Evolutionary conservation across 768 basidiomycete species (phyloP), one percentile per base, ranked within the genome.

Genomic region (Tulasnella sp.): DNA sequence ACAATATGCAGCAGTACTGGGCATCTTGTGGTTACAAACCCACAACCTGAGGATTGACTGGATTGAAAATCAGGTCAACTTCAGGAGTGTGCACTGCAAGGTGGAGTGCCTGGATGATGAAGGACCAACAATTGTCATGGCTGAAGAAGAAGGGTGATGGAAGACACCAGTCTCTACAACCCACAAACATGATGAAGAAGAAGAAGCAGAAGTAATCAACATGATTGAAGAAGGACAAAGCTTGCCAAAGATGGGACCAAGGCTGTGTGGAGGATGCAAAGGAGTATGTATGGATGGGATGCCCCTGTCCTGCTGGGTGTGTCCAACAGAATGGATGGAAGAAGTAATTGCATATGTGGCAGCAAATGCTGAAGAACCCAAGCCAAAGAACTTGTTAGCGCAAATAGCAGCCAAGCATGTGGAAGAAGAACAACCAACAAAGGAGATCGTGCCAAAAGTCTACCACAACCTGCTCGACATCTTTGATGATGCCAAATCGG

Each of bases 401-500:
- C 7, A 38, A 38, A 38, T 38, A 38, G 34, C 34, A 15, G 5
- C 34, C 5, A 38, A 38, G 34, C 34, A 38, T 38, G 47, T 48
- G n/a, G 38, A 21, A 34, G 27, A 11, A 17, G 51, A 23, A 13
- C 8, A 11, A 15, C 17, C 21, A n/a, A 11, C 10, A 21, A 23
- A 26, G 15, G 27, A 60, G 32, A 4, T 73, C 10, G 34, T 38
- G 15, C 73, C 70, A 3, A 63, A 67, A 26, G 66, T 61, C 65
- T 75, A 65, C 62, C 69, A 56, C 61, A 58, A 69, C 11, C 73
- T 64, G 47, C 61, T 65, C 47, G 66, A 64, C 19, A 68, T 72
- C 10, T 74, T 75, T 56, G 63, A 60, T 2, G 58, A 65, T 2
- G 41, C 44, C 3, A 58, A 68, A 13, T 68, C 69, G 5, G 64